Conservation (phyloP, 768 basidiomycete genomes). For the Daedaleopsis nitida region DNA sequence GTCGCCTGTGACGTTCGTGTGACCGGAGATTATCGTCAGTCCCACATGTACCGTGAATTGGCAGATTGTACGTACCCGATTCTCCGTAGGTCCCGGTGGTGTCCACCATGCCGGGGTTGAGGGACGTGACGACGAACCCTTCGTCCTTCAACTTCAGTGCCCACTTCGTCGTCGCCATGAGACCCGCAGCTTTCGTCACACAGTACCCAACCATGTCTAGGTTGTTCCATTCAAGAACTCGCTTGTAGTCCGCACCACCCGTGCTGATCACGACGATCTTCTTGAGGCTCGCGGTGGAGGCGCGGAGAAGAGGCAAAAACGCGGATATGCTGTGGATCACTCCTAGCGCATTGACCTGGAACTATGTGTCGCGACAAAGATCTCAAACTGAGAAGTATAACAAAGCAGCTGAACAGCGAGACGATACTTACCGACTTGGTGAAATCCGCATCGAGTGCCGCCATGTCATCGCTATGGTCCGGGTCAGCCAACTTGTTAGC, state of each 20-base stretch:
- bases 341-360: conserved; percentile 36
- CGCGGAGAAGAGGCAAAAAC: conserved; percentile 32
- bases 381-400: not conserved
- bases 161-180: conserved; percentile 41
- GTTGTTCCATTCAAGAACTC: conserved; percentile 19
- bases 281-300: conserved; percentile 34
- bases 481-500: not conserved
- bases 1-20: too few relatives aligned
- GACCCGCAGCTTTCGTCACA: conserved; percentile 39
- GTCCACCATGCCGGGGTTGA: conserved; percentile 41
- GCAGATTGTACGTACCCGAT: not conserved
- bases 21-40: too few relatives aligned
- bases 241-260: conserved; percentile 32
- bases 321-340: conserved; percentile 10
- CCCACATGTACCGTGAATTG: too few relatives aligned
- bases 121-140: conserved; percentile 35
- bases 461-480: conserved; percentile 5
- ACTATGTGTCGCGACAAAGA: not conserved
- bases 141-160: conserved; percentile 33
- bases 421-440: conserved; percentile 6
- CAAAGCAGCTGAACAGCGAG: not conserved
- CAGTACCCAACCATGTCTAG: conserved; percentile 31
- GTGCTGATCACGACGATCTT: conserved; percentile 37
- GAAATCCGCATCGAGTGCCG: conserved; percentile 17
- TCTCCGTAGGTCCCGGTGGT: not conserved